These are phyloP conservation scores for Macrolepiota fuliginosa DNA, from an alignment of 768 basidiomycete species.

Conservation along the genomic window DNA sequence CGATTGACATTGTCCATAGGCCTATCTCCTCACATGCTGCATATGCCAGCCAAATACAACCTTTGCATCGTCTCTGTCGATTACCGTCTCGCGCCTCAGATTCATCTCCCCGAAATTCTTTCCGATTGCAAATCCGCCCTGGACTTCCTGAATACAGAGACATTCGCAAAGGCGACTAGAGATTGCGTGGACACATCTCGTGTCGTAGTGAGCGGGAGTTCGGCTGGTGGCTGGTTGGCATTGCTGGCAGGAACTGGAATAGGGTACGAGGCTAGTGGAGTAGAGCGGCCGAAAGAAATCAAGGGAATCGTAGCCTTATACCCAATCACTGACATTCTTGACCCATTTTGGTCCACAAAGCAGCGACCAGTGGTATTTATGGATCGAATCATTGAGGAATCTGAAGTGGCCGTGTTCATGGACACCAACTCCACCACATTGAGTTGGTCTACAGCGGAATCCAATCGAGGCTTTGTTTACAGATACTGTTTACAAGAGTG, in stretches of 20 bases:
- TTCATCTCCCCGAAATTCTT: slow-evolving; percentile 31
- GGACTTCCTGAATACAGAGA: slow-evolving; percentile 25
- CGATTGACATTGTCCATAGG: slow-evolving; percentile 16
- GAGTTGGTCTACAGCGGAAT: slow-evolving; percentile 21
- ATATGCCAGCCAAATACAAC: slow-evolving; percentile 28
- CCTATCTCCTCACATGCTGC: slow-evolving; percentile 31
- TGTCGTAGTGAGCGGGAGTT: slow-evolving; percentile 34
- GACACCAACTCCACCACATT: slow-evolving; percentile 25
- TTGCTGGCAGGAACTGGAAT: slow-evolving; percentile 34
- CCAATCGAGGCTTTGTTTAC: slow-evolving; percentile 30
- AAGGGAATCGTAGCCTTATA: slow-evolving; percentile 33
- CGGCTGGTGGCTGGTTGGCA: slow-evolving; percentile 39
- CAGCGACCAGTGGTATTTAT: slow-evolving; percentile 32
- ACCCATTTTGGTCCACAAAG: slow-evolving; percentile 35
- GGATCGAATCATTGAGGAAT: slow-evolving; percentile 25
- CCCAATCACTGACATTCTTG: slow-evolving; percentile 34
- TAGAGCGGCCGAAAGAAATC: slow-evolving; percentile 25
- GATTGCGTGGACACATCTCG: slow-evolving; percentile 27
- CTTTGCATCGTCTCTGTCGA: slow-evolving; percentile 31
- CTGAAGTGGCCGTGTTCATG: slow-evolving; percentile 29
- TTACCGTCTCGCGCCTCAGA: slow-evolving; percentile 36
- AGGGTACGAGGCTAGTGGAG: slow-evolving; percentile 30
- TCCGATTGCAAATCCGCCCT: slow-evolving; percentile 32
- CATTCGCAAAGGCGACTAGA: slow-evolving; percentile 25
- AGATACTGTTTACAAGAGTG: slow-evolving; percentile 40